Conservation (phyloP, 1,284 basidiomycete genomes). For the Porodaedalea pini region DNA sequence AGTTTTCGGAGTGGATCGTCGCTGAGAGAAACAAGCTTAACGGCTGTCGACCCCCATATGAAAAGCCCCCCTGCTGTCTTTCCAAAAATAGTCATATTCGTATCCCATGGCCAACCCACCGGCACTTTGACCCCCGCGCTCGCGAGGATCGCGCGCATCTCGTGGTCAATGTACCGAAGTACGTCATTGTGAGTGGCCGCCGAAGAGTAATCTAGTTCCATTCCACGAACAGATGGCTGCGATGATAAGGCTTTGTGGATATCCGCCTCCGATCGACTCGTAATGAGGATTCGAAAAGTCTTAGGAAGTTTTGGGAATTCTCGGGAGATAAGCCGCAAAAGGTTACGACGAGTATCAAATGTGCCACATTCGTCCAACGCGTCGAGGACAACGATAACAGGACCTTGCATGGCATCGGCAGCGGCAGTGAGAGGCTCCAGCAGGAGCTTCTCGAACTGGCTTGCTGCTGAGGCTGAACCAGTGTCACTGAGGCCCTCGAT, state of each 20-base stretch:
- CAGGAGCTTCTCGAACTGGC: slow-evolving; percentile 6
- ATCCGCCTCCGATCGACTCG: background rate
- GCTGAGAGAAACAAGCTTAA: slow-evolving; percentile 24
- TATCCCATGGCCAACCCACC: background rate
- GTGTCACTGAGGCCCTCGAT: slow-evolving; percentile 2
- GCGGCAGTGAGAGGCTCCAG: background rate
- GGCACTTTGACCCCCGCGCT: background rate
- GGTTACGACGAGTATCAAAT: slow-evolving; percentile 26
- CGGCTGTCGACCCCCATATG: slow-evolving; percentile 30
- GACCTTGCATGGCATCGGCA: background rate
- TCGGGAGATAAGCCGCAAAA: slow-evolving; percentile 27
- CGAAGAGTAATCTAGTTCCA: background rate
- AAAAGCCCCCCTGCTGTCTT: slow-evolving; percentile 27
- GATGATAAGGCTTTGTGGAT: background rate
- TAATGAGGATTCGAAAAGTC: slow-evolving; percentile 4
- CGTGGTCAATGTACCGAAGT: background rate
- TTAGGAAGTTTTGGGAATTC: slow-evolving; percentile 20
- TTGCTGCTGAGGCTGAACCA: background rate
- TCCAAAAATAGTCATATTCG: slow-evolving; percentile 21
- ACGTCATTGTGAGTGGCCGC: background rate
- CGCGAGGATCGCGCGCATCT: background rate
- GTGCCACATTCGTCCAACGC: slow-evolving; percentile 14
- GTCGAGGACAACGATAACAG: slow-evolving; percentile 8
- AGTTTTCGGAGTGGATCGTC: background rate
- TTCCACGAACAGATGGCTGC: background rate